Evolutionary conservation across 371 early-diverging fungal species (phyloP).

Genomic region (Batrachochytrium dendrobatidis): DNA sequence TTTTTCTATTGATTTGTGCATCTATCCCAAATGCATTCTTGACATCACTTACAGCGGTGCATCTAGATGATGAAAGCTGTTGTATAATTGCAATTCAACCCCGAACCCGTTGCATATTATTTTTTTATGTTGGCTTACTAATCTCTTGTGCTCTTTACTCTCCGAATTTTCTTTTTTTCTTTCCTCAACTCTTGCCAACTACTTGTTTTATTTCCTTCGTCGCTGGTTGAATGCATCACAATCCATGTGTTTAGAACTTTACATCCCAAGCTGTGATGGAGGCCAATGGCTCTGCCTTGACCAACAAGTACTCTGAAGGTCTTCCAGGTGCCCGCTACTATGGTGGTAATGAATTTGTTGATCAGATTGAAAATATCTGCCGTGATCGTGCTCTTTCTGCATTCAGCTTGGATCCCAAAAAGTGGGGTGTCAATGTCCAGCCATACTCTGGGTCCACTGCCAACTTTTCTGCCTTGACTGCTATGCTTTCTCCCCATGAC

Average conservation of each 20-base stretch:
- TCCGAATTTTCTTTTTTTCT: neutral
- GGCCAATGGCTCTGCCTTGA: constrained; percentile 94
- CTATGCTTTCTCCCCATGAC: constrained; percentile 92
- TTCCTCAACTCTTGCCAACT: neutral
- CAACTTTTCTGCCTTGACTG: constrained; percentile 95
- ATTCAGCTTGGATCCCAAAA: constrained; percentile 71
- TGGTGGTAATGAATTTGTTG: constrained; percentile 98
- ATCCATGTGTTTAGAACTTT: constrained; percentile 63
- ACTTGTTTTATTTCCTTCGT: no score
- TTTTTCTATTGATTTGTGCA: neutral
- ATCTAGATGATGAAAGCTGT: neutral
- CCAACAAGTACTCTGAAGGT: constrained; percentile 99
- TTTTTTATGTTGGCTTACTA: neutral
- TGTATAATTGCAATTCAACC: no score
- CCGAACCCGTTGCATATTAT: no score
- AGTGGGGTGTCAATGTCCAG: constrained; percentile 99
- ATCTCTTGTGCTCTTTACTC: neutral
- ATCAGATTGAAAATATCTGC: constrained; percentile 91
- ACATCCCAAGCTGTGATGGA: constrained; percentile 97
- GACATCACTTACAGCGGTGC: no score
- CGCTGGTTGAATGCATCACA: no score
- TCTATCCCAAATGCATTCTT: no score
- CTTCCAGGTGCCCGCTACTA: constrained; percentile 95
- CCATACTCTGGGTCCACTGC: constrained; percentile 88
- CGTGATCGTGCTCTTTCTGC: constrained; percentile 93